Base-by-base conservation (phyloP, 2,329 filamentous ascomycete genomes). In the Sclerotinia spermophila region DNA sequence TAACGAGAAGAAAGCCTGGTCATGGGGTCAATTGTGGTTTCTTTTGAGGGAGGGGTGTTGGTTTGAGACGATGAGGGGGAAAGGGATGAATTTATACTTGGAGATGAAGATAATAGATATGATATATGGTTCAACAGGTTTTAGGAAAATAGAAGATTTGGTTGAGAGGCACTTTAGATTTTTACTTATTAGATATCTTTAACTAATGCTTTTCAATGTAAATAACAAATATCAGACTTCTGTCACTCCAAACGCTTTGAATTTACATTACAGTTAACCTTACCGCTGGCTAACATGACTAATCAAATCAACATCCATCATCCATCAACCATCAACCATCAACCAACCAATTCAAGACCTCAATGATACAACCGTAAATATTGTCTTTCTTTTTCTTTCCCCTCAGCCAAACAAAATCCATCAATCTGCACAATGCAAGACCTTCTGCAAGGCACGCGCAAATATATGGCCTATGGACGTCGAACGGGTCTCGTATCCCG, bases 401-500 rank as follows among this genome's bases (percentile, higher is more conserved):
- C 33, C 42, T 51, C 44, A 35, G 27, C 44, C 61, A 64, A 51
- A 35, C 61, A 11, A 27, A 53, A 8, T 17, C n/a, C 48, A 64
- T 64, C 33, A 17, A 38, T 51, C 13, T 38, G 61, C 30, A 53
- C 44, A 30, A 45, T 62, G 59, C 59, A 33, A 44, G 59, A 65
- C 61, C 44, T 5, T 64, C 61, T 64, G 61, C 30, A 64, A 64
- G 61, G 30, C 44, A 62, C 59, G 33, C 21, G 40, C 21, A 21
- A 27, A 17, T 35, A 30, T 27, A 33, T 27, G n/a, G 48, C 48
- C 48, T 30, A 30, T 53, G 48, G 27, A 53, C n/a, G n/a, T n/a
- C 48, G 48, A 17, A 53, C n/a, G 48, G 60, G 27, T 38, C 61
- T 65, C 33, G 61, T 38, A n/a, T 65, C 45, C 33, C 61, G 61